These are phyloP conservation scores for Leishmania tarentolae DNA, from an alignment of 208 protist species.

Conservation along the genomic window DNA sequence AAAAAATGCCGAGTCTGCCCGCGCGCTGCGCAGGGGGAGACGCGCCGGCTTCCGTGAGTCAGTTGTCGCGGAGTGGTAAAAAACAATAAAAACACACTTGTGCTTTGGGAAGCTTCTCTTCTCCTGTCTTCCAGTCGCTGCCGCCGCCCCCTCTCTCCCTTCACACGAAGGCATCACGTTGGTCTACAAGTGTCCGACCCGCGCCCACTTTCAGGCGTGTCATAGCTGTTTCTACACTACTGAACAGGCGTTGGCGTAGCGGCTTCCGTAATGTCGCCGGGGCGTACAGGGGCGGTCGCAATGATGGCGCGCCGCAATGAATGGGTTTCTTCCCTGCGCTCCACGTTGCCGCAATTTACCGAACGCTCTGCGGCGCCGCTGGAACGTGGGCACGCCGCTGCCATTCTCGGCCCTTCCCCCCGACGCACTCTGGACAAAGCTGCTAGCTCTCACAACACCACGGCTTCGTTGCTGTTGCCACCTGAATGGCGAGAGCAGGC, in stretches of 20 bases:
- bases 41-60: no score
- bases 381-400: neutral
- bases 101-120: neutral
- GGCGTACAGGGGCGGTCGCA: neutral
- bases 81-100: neutral
- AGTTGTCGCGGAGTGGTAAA: neutral
- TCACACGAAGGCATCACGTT: neutral
- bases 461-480: slow-evolving; percentile 29
- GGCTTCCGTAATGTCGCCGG: neutral
- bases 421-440: slow-evolving; percentile 18
- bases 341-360: slow-evolving; percentile 17
- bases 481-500: slow-evolving; percentile 27
- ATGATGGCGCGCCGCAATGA: slow-evolving; percentile 23
- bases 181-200: neutral
- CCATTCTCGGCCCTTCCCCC: slow-evolving; percentile 9
- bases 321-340: slow-evolving; percentile 21
- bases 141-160: neutral
- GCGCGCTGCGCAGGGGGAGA: neutral
- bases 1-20: neutral
- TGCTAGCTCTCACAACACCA: neutral
- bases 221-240: neutral
- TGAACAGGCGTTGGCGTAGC: neutral
- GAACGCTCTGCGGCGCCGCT: slow-evolving; percentile 11
- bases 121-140: neutral
- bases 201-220: neutral